Evolutionary conservation across 1,284 basidiomycete genomes (phyloP), one percentile per base, ranked within the genome.

Genomic region (Heterobasidion irregulare): DNA sequence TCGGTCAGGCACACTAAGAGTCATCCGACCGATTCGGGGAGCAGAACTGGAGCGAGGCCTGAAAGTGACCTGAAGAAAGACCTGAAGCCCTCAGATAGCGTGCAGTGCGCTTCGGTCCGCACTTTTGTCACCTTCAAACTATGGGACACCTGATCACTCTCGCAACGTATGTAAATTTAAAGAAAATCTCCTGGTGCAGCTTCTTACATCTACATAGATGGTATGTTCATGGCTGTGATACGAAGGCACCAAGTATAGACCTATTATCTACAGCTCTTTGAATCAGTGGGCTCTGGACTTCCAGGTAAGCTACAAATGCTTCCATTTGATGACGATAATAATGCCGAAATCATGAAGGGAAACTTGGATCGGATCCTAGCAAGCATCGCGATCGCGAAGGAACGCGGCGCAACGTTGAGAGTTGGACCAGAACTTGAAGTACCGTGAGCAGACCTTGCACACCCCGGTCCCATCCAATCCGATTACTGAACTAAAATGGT

Each of bases 351-450:
- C 13, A n/a, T 44, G 12, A 57, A 94, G 90, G 94, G 94, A 46
- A 97, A 97, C 67, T 81, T 88, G 62, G 88, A 95, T 59, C 84
- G 97, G 18, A 99, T 99, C 59, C 71, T 98, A 46, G 76, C 82
- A 53, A 98, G 94, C 59, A 98, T 99, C 61, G 74, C 75, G 6
- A 82, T 94, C 50, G 94, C 97, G 5, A 98, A 96, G 70, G 77
- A 82, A 51, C 78, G 84, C 52, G 94, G 94, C n/a, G 94, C 95
- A 7, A 91, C 86, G 2, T 73, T 99, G 34, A 80, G 97, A 64
- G 95, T 99, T n/a, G 97, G 97, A 1, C 97, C 97, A 16, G 96
- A 98, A 70, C 79, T 99, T n/a, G 97, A 99, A 72, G 93, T 99
- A 61, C 89, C 95, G 89, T 94, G 63, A 53, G 88, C 75, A 6